Base-by-base conservation (phyloP, 2,329 filamentous ascomycete genomes). In the Penicillium capsulatum region DNA sequence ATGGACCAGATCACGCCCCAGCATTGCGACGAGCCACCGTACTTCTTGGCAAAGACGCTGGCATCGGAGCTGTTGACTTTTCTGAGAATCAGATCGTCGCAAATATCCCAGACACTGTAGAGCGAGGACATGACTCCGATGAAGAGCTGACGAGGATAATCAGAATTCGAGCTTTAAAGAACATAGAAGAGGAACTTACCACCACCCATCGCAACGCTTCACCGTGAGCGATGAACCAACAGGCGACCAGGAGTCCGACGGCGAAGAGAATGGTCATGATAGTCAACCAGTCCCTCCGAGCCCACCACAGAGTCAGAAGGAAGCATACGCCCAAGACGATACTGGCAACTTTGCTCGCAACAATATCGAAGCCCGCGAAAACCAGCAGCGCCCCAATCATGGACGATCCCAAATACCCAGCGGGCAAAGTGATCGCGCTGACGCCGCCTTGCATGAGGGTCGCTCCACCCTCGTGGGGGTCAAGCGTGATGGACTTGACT, bases 91-190 rank as follows among this genome's bases (percentile, higher is more conserved):
- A 90, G 70, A 52, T 91, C 85, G 57, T 91, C 85, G 63, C 84
- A 89, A 51, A 90, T 90, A 69, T 90, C 85, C 85, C 85, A 90
- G 4, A 86, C 84, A 49, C 81, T 86, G 64, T 90, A 90, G 1
- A 90, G 74, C 2, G 80, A 82, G 5, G 80, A 84, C 85, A 90
- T 89, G 53, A 89, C 84, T 29, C 85, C 85, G 45, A 90, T 87
- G 55, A 90, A 90, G 17, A 90, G 73, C 69, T 79, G 10, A 17
- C 8, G 1, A 11, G n/a, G 42, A 36, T 36, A 24, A 17, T 15
- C 2, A 17, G 22, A 19, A n/a, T 17, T 11, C 13, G 26, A 28
- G 6, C 11, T 6, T 28, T n/a, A 6, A 6, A 28, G 5, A 11
- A 4, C 26, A n/a, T 28, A 4, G 11, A 28, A 6, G 4, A 11